Percentiles rank a stretch among this genome's conserved stretches.
These are phyloP conservation scores for Scedosporium dehoogii DNA, from an alignment of 2,329 filamentous ascomycete species.

Conservation along the genomic window DNA sequence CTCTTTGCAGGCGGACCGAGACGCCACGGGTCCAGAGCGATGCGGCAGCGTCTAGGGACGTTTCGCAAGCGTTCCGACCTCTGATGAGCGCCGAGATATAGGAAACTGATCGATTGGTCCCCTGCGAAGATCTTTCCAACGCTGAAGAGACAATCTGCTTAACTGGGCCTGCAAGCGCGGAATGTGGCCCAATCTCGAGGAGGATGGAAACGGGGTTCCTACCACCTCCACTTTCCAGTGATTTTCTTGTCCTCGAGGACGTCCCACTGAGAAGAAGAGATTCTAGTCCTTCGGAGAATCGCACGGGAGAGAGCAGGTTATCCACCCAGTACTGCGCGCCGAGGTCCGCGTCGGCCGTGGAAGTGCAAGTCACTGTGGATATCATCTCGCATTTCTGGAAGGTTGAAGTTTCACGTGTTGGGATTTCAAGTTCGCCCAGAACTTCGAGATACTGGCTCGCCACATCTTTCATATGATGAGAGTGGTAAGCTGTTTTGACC, in stretches of 20 bases:
- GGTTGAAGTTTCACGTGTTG: too few species aligned
- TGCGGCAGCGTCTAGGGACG: neutral
- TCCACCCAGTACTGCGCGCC: conserved; percentile 17
- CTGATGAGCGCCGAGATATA: neutral
- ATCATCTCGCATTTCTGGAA: neutral
- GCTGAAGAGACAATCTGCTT: conserved; percentile 6
- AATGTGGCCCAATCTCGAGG: conserved; percentile 14
- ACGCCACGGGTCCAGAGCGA: neutral
- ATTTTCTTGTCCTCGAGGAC: neutral
- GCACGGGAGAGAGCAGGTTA: conserved; percentile 21
- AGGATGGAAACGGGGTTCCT: neutral
- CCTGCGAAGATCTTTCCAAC: neutral
- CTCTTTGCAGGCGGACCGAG: neutral
- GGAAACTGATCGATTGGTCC: neutral
- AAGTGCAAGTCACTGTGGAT: neutral
- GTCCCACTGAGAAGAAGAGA: neutral
- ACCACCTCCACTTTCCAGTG: neutral
- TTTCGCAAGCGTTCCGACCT: neutral
- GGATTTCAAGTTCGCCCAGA: conserved; percentile 8
- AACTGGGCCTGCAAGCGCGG: conserved; percentile 13
- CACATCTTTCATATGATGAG: conserved; percentile 21
- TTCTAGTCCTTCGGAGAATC: conserved; percentile 13
- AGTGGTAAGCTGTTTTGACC: conserved; percentile 17
- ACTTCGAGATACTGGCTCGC: conserved; percentile 14
- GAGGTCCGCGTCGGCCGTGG: neutral